phyloP scores from a whole-genome alignment of 306 rosid species.

The Trifolium dubium region DNA sequence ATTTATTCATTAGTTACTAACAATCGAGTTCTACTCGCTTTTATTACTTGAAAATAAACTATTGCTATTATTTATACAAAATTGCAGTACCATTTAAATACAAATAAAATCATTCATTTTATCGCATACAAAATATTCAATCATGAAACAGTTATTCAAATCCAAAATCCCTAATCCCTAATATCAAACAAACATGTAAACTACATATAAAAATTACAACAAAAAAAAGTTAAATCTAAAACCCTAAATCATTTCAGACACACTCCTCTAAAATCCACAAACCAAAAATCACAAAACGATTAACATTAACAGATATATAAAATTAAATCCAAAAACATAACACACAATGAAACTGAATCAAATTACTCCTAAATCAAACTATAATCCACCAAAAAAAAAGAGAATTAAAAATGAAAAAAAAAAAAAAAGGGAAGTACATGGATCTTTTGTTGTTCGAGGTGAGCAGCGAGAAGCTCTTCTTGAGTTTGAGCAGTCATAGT shows the following conservation, averaged over 20 bases:
- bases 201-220: not conserved
- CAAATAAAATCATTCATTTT: not conserved
- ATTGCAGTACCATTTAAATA: not conserved
- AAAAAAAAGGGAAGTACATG: constrained; percentile 32
- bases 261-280: not conserved
- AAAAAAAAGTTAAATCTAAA: constrained; percentile 5
- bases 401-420: not conserved
- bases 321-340: not conserved
- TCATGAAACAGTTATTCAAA: not conserved
- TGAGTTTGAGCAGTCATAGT: constrained; percentile 54
- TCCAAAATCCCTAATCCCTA: not conserved
- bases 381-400: not conserved
- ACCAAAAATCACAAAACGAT: not conserved
- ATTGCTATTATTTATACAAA: not conserved
- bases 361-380: not conserved
- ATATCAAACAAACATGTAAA: not conserved
- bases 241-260: constrained; percentile 15
- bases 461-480: constrained; percentile 54
- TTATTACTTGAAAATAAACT: not conserved
- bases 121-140: not conserved
- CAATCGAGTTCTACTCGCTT: not conserved
- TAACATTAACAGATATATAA: not conserved
- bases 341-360: not conserved
- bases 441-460: constrained; percentile 55
- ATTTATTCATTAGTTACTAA: not conserved